A percentile compares a stretch with the other conserved stretches of the same genome.
These are phyloP conservation scores for Suillus subluteus DNA, from an alignment of 768 basidiomycete species.

Conservation along the genomic window DNA sequence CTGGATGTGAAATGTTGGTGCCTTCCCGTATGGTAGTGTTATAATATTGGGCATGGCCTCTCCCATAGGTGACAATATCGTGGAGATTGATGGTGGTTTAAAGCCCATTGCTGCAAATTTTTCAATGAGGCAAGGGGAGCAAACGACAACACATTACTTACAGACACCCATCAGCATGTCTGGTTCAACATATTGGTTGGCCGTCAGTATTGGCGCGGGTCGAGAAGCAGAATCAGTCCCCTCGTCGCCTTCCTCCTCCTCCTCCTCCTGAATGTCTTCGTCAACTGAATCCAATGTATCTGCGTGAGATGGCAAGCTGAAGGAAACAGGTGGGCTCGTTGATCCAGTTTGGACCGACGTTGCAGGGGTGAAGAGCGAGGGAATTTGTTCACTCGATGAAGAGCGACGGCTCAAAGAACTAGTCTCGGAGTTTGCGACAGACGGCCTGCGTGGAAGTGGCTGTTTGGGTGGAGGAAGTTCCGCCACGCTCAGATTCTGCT, in stretches of 20 bases:
- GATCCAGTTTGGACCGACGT: conserved; percentile 25
- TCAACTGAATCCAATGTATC: conserved; percentile 17
- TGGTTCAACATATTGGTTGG: conserved; percentile 55
- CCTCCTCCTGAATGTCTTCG: conserved; percentile 22
- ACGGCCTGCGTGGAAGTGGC: conserved; percentile 25
- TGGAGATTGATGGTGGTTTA: conserved; percentile 55
- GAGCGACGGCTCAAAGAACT: conserved; percentile 19
- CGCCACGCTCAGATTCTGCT: conserved; percentile 15
- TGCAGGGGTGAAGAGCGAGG: conserved; percentile 15
- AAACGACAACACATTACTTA: conserved; percentile 43
- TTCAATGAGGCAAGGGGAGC: conserved; percentile 15
- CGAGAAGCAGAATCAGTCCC: conserved; percentile 21
- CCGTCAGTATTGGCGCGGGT: conserved; percentile 19
- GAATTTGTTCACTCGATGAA: conserved; percentile 18
- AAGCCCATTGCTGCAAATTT: conserved; percentile 66
- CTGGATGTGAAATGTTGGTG: conserved; percentile 70
- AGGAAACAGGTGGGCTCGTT: conserved; percentile 28
- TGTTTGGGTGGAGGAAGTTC: conserved; percentile 19
- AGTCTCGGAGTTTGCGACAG: conserved; percentile 31
- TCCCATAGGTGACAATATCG: conserved; percentile 49
- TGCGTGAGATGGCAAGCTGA: conserved; percentile 18
- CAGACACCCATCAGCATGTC: conserved; percentile 64
- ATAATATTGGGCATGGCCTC: conserved; percentile 71
- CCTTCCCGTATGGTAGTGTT: conserved; percentile 70
- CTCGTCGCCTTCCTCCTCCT: conserved; percentile 16